Evolutionary conservation across 495 filamentous ascomycete species (phyloP).

Genomic region (Aspergillus taichungensis): DNA sequence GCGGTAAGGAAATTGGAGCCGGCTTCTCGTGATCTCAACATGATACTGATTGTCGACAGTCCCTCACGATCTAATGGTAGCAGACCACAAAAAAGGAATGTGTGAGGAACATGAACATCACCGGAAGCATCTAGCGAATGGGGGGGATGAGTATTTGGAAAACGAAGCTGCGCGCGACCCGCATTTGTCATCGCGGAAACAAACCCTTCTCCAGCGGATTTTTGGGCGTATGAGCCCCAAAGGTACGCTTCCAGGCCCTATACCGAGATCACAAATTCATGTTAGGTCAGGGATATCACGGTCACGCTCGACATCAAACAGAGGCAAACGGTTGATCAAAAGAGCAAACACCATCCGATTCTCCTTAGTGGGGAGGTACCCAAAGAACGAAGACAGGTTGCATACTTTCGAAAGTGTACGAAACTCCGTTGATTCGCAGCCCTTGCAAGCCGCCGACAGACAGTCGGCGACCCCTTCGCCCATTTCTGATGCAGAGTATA

Average conservation of each 20-base stretch:
- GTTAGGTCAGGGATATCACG: constrained; percentile 13
- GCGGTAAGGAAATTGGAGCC: constrained; percentile 4
- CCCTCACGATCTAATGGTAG: constrained; percentile 1
- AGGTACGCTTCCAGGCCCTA: constrained; percentile 4
- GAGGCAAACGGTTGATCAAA: constrained; percentile 19
- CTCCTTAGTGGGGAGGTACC: constrained; percentile 17
- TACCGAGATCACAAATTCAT: not conserved
- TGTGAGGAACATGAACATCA: constrained; percentile 13
- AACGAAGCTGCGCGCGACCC: not conserved
- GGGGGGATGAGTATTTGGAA: constrained; percentile 6
- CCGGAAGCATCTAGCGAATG: not conserved
- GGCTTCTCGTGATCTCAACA: not conserved
- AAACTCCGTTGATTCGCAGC: constrained; percentile 4
- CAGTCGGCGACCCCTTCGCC: constrained; percentile 5
- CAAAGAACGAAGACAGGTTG: constrained; percentile 12
- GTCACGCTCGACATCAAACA: constrained; percentile 11
- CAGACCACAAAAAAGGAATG: constrained; percentile 5
- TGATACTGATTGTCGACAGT: constrained; percentile 1
- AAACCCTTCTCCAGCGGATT: constrained; percentile 16
- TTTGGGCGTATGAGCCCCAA: constrained; percentile 19
- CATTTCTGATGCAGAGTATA: constrained; percentile 11
- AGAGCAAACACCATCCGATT: constrained; percentile 23
- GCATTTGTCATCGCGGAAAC: constrained; percentile 3
- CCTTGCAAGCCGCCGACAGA: not conserved
- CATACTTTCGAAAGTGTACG: constrained; percentile 7